A percentile compares a stretch with the other conserved stretches of the same genome.
Conservation (phyloP, 2,329 filamentous ascomycete species). For the Huntiella omanensis region DNA sequence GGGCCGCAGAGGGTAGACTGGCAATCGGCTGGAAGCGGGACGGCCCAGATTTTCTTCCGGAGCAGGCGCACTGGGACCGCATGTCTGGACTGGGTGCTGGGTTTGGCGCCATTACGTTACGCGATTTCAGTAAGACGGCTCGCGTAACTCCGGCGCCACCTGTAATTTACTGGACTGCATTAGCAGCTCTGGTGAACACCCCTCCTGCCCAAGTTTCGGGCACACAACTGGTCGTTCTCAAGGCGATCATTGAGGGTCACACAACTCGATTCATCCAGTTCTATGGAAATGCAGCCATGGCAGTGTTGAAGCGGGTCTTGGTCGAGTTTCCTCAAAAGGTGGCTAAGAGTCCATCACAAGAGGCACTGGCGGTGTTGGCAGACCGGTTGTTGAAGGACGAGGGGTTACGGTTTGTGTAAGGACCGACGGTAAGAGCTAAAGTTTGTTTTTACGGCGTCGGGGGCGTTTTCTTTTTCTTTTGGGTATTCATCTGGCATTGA, state of each 20-base stretch:
- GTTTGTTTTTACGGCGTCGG: neutral
- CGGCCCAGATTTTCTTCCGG: conserved; percentile 38
- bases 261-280: conserved; percentile 60
- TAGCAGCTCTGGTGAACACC: conserved; percentile 61
- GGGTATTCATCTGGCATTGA: conserved; percentile 1
- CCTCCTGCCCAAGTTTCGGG: conserved; percentile 47
- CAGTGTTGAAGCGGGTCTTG: conserved; percentile 48
- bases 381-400: conserved; percentile 31
- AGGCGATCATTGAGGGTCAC: conserved; percentile 52
- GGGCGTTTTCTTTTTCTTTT: conserved; percentile 3
- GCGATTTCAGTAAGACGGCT: conserved; percentile 56
- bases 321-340: conserved; percentile 51
- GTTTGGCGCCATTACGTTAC: conserved; percentile 63
- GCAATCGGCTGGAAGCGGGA: conserved; percentile 59
- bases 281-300: conserved; percentile 61
- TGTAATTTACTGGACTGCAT: conserved; percentile 61
- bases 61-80: conserved; percentile 59
- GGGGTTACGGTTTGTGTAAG: conserved; percentile 27
- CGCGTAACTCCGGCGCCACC: conserved; percentile 60
- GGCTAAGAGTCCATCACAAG: conserved; percentile 28
- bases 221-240: conserved; percentile 53
- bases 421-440: too few relatives aligned
- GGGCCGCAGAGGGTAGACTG: conserved; percentile 44
- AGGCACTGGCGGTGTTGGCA: conserved; percentile 33
- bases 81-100: conserved; percentile 74